Conservation (phyloP, 2,329 filamentous ascomycete genomes). For the Xylariaceae sp. region DNA sequence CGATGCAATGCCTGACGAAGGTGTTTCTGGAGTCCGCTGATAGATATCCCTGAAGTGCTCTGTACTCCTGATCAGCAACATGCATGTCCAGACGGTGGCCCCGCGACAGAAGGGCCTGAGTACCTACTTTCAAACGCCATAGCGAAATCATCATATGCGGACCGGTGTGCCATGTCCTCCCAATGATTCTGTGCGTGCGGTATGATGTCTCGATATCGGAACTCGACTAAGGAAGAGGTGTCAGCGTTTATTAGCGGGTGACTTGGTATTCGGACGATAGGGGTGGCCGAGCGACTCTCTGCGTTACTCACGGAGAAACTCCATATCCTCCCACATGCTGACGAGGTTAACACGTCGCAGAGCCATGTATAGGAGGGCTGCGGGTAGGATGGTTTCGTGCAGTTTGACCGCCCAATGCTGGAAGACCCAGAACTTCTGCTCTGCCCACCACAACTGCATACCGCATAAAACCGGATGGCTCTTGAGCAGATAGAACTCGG, state of each 20-base stretch:
- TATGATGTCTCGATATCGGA: neutral
- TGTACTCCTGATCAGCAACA: neutral
- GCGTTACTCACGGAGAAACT: conserved; percentile 10
- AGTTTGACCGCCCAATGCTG: neutral
- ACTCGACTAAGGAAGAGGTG: neutral
- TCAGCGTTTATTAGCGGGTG: neutral
- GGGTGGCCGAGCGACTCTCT: neutral
- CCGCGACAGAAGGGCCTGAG: neutral
- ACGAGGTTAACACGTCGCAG: neutral
- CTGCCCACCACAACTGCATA: conserved; percentile 11
- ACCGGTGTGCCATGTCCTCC: neutral
- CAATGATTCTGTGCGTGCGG: neutral
- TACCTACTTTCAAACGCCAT: neutral
- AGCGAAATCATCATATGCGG: neutral
- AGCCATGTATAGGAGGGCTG: conserved; percentile 7
- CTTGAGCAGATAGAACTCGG: neutral
- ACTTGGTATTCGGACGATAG: neutral
- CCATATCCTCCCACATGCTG: conserved; percentile 8
- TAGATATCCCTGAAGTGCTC: neutral
- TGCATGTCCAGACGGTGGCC: neutral
- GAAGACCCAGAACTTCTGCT: neutral
- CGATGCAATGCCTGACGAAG: neutral
- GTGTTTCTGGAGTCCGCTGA: neutral
- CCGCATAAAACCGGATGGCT: conserved; percentile 2
- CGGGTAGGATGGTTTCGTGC: conserved; percentile 6